Evolutionary conservation across 495 filamentous ascomycete genomes (phyloP).

Genomic region (Penicillium ochrochloron): DNA sequence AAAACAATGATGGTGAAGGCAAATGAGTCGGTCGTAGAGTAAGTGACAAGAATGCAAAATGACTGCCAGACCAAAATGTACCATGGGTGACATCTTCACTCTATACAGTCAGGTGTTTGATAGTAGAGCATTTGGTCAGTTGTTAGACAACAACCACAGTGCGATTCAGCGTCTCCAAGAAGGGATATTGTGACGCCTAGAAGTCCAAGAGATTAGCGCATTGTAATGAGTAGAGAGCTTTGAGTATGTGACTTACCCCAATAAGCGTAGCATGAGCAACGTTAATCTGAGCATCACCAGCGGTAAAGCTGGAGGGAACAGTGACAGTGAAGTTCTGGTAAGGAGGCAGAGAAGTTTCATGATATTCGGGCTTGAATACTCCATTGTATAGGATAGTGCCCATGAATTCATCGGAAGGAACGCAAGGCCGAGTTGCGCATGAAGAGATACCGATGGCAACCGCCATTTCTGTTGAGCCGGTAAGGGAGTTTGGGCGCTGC

Average conservation of each 20-base stretch:
- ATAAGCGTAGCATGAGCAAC: conserved; percentile 42
- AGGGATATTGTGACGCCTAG: conserved; percentile 14
- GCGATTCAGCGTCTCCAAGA: conserved; percentile 17
- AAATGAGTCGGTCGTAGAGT: neutral
- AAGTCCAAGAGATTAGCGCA: conserved; percentile 7
- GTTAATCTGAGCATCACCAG: conserved; percentile 35
- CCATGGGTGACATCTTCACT: no score
- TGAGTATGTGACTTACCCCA: conserved; percentile 36
- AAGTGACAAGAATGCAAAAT: neutral
- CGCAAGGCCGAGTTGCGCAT: conserved; percentile 27
- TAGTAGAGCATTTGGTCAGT: neutral
- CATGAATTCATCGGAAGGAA: conserved; percentile 25
- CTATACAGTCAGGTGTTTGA: neutral
- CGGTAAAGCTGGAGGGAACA: conserved; percentile 24
- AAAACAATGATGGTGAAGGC: neutral
- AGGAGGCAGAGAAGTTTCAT: conserved; percentile 30
- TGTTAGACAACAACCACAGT: conserved; percentile 18
- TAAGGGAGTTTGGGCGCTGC: conserved; percentile 42
- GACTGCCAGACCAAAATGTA: no score
- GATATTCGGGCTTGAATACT: conserved; percentile 36
- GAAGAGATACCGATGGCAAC: conserved; percentile 43
- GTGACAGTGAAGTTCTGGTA: conserved; percentile 48
- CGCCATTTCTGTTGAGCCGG: conserved; percentile 33
- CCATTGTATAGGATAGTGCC: conserved; percentile 41
- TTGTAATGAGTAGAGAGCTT: neutral